phyloP scores from a whole-genome alignment of 2,329 filamentous ascomycete species.

The Trichoderma hamatum region DNA sequence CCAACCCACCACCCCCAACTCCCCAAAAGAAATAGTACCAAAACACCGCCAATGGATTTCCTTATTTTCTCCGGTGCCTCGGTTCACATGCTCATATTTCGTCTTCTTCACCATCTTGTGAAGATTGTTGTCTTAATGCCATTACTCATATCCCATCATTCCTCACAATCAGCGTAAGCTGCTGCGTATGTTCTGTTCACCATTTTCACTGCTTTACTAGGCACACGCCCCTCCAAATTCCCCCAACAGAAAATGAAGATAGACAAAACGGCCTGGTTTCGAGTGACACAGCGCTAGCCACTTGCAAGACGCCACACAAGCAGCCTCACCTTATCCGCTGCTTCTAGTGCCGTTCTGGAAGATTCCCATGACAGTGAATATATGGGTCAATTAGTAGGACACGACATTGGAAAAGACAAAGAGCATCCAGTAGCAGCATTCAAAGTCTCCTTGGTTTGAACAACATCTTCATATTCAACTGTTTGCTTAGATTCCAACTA shows the following conservation, averaged over 20 bases:
- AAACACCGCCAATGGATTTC: too few relatives aligned
- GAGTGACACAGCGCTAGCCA: neutral
- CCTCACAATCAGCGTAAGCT: too few relatives aligned
- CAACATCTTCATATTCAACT: neutral
- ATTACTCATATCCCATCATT: neutral
- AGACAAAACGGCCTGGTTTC: neutral
- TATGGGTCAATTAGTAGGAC: too few relatives aligned
- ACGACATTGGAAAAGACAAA: neutral
- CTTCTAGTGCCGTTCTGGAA: neutral
- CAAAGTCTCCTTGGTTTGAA: neutral
- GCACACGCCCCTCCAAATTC: neutral
- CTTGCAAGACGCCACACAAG: neutral
- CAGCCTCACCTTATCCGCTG: neutral
- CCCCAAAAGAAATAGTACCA: neutral
- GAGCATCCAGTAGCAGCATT: neutral
- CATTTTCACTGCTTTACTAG: neutral
- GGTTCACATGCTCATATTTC: neutral
- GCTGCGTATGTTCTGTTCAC: too few relatives aligned
- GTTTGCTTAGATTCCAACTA: neutral
- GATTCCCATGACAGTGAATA: neutral
- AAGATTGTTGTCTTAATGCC: neutral
- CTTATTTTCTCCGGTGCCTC: neutral
- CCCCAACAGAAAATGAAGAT: conserved; percentile 20
- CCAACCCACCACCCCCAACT: neutral
- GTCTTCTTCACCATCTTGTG: neutral